Percentiles rank a stretch among this genome's conserved stretches.
Evolutionary conservation across 2,329 filamentous ascomycete genomes (phyloP).

Genomic region (Venturiaceae sp.): DNA sequence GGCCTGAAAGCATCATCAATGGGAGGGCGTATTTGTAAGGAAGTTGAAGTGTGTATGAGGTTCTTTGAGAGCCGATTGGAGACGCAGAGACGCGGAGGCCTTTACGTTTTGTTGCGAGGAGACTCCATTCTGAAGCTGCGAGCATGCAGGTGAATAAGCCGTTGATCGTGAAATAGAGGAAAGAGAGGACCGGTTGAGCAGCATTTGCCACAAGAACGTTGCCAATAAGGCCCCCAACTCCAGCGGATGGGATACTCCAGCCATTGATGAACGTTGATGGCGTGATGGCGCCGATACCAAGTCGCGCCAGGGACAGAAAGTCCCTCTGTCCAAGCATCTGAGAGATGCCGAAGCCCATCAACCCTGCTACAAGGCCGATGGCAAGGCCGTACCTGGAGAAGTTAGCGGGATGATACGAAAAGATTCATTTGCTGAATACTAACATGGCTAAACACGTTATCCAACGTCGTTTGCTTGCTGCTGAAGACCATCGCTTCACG

Average conservation of each 20-base stretch:
- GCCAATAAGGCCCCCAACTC: constrained; percentile 9
- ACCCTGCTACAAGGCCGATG: too few species aligned
- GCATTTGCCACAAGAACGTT: constrained; percentile 34
- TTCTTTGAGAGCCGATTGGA: constrained; percentile 25
- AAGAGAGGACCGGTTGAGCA: constrained; percentile 36
- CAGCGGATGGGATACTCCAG: constrained; percentile 3
- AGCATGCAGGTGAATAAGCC: constrained; percentile 36
- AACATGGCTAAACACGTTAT: background rate
- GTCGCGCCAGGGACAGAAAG: constrained; percentile 9
- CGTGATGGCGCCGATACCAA: constrained; percentile 7
- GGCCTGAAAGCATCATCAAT: constrained; percentile 18
- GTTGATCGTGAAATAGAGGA: constrained; percentile 35
- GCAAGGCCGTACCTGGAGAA: background rate
- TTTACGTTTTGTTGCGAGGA: constrained; percentile 22
- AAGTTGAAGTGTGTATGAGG: constrained; percentile 30
- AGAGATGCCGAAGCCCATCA: too few species aligned
- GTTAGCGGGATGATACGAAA: too few species aligned
- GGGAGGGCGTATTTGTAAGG: constrained; percentile 29
- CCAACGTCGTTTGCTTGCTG: background rate
- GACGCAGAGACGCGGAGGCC: constrained; percentile 25
- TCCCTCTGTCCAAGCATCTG: too few species aligned
- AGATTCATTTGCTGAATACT: too few species aligned
- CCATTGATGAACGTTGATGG: constrained; percentile 9
- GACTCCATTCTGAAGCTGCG: constrained; percentile 36
- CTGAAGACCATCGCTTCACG: background rate